Evolutionary conservation across 2,329 filamentous ascomycete genomes (phyloP).

Genomic region (Microdochium trichocladiopsis): DNA sequence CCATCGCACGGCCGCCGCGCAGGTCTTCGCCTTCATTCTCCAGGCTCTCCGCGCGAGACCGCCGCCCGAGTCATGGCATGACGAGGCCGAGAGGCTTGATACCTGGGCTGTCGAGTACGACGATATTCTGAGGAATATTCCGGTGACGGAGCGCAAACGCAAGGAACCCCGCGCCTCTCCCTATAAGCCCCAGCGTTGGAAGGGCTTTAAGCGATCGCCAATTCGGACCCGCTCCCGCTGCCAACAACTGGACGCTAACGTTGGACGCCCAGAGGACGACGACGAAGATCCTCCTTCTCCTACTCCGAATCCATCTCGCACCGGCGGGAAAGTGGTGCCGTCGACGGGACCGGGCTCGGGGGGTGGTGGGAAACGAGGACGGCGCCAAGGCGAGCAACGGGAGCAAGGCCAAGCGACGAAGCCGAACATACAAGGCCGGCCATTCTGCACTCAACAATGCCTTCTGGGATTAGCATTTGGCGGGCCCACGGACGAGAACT

Average conservation of each 20-base stretch:
- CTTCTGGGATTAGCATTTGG: slow-evolving; percentile 46
- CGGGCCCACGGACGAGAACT: slow-evolving; percentile 15
- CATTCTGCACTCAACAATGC: slow-evolving; percentile 10
- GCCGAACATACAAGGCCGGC: slow-evolving; percentile 6
- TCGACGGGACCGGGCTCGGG: background rate
- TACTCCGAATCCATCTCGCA: background rate
- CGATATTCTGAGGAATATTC: no score
- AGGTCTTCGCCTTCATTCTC: no score
- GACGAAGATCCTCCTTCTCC: background rate
- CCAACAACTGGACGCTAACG: slow-evolving; percentile 1
- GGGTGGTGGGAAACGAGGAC: background rate
- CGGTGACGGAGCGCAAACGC: no score
- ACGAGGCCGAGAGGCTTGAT: slow-evolving; percentile 17
- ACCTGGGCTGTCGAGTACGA: slow-evolving; percentile 20
- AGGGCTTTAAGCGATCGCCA: slow-evolving; percentile 16
- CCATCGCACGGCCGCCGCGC: no score
- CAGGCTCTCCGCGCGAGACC: slow-evolving; percentile 25
- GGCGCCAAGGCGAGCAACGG: background rate
- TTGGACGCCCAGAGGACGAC: background rate
- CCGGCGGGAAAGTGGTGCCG: background rate
- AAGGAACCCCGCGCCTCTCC: no score
- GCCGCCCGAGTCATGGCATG: slow-evolving; percentile 21
- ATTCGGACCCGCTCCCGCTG: slow-evolving; percentile 14
- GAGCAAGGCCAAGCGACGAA: background rate
- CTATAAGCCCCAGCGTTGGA: no score